phyloP scores from a whole-genome alignment of 805 yeast genomes.

The Kregervanrija delftensis region DNA sequence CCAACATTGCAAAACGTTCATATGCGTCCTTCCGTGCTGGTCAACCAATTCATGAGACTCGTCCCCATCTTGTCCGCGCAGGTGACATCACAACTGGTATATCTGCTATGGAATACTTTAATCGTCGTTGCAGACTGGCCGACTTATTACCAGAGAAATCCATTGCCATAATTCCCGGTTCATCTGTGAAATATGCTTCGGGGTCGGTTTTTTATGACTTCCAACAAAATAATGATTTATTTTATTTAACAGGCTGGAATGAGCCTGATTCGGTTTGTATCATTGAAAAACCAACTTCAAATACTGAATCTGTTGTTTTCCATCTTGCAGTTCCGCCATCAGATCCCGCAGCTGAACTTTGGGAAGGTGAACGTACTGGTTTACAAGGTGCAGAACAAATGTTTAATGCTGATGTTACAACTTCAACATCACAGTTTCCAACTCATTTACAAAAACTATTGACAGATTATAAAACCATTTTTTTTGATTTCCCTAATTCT shows the following conservation, averaged over 20 bases:
- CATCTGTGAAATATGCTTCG: slow-evolving; percentile 67
- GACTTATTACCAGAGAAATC: slow-evolving; percentile 53
- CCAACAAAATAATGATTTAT: slow-evolving; percentile 87
- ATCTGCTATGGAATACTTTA: slow-evolving; percentile 71
- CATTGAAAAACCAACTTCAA: slow-evolving; percentile 52
- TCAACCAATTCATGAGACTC: slow-evolving; percentile 81
- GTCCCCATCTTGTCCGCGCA: slow-evolving; percentile 64
- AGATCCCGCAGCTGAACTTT: slow-evolving; percentile 69
- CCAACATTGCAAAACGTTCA: too few species aligned
- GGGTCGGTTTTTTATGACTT: slow-evolving; percentile 90
- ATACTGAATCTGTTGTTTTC: slow-evolving; percentile 48
- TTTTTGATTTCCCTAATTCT: slow-evolving; percentile 36
- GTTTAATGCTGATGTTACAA: slow-evolving; percentile 81
- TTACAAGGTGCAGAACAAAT: slow-evolving; percentile 70
- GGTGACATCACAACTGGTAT: slow-evolving; percentile 91
- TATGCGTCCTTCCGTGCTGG: slow-evolving; percentile 39
- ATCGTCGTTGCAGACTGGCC: slow-evolving; percentile 59
- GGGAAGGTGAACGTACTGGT: slow-evolving; percentile 96
- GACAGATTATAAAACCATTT: slow-evolving; percentile 43
- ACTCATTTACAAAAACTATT: slow-evolving; percentile 42
- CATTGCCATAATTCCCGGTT: slow-evolving; percentile 70
- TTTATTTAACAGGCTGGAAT: slow-evolving; percentile 84
- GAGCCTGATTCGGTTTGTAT: slow-evolving; percentile 77
- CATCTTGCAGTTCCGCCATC: slow-evolving; percentile 85
- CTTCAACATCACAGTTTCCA: slow-evolving; percentile 39